Evolutionary conservation across 2,329 filamentous ascomycete species (phyloP), one percentile per base, ranked within the genome.

Genomic region (Talaromyces rugulosus): DNA sequence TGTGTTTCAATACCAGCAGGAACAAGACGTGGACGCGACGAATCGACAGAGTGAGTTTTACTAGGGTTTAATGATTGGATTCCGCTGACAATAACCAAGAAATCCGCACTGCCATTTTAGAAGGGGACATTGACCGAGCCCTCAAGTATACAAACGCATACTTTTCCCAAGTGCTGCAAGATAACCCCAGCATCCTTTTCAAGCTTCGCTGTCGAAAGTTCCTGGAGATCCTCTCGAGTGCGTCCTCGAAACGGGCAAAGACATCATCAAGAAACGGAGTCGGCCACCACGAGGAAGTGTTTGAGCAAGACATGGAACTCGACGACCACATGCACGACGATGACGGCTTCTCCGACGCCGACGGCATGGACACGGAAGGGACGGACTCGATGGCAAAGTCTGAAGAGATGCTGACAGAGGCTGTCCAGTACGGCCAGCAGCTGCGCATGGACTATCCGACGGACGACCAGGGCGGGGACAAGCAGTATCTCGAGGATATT

Each of bases 41-140:
- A 90, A 93, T 72, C 83, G 95, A 61, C 93, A 96, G 78, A 87
- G 92, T 95, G 79, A 72, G 88, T 76, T n/a, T 64, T 28, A n/a
- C 5, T 9, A 51, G 23, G 5, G 12, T 3, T 44, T n/a, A 23
- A 56, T 18, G n/a, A 50, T 23, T 11, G n/a, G 5, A n/a, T 47
- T 5, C 9, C 11, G 23, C 44, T 47, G n/a, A 23, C 18, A 16
- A 8, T 16, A 23, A 23, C 23, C 1, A 33, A 64, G 63, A 87
- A 74, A 97, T 98, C 65, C 88, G 95, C 60, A 84, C 86, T 65
- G 90, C 93, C 0, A 92, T 99, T 54, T 82, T 98, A 2, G 90
- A 96, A 63, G 95, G 95, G 27, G 91, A 99, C 69, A 91, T 99
- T 63, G 95, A 98, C 75, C 87, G 85, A 67, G 94, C 94, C 0